phyloP scores from a whole-genome alignment of 2,329 filamentous ascomycete genomes.

The Exophiala spinifera region DNA sequence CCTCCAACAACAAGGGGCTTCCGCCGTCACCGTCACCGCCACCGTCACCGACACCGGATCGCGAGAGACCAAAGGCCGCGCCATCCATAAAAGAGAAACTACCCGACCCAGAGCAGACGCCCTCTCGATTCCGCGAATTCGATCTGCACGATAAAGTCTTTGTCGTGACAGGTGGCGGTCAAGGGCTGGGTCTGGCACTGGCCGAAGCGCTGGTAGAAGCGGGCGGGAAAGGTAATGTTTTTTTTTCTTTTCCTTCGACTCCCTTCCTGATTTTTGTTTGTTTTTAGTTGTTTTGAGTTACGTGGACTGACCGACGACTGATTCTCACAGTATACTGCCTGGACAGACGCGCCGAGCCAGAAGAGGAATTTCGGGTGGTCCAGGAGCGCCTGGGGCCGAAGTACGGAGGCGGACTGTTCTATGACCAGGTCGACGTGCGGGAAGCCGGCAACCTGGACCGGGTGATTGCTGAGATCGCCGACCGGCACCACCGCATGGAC shows the following conservation, averaged over 20 bases:
- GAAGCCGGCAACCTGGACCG: conserved; percentile 33
- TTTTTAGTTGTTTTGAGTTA: too few relatives aligned
- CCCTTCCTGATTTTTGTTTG: too few relatives aligned
- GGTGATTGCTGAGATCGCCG: conserved; percentile 37
- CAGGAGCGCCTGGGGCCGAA: conserved; percentile 36
- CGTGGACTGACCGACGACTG: neutral
- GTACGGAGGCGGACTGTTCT: conserved; percentile 44
- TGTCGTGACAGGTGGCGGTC: conserved; percentile 43
- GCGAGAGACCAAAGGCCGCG: neutral
- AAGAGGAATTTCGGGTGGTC: conserved; percentile 42
- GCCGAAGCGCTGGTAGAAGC: conserved; percentile 48
- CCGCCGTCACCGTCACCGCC: too few relatives aligned
- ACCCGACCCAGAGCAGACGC: conserved; percentile 16
- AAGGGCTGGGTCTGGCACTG: conserved; percentile 45
- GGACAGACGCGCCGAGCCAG: conserved; percentile 45
- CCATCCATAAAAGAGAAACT: conserved; percentile 21
- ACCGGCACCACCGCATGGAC: conserved; percentile 37
- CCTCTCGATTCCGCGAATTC: conserved; percentile 42
- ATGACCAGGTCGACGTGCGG: conserved; percentile 46
- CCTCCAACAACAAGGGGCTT: neutral
- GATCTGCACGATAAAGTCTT: conserved; percentile 42
- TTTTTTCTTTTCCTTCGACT: too few relatives aligned
- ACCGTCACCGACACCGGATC: neutral
- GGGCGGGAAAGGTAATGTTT: conserved; percentile 45
- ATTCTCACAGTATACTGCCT: conserved; percentile 46